A percentile compares a stretch with the other conserved stretches of the same genome.
These are phyloP conservation scores for Dimargaris verticillata DNA, from an alignment of 192 early-diverging fungal genomes.

Conservation along the genomic window DNA sequence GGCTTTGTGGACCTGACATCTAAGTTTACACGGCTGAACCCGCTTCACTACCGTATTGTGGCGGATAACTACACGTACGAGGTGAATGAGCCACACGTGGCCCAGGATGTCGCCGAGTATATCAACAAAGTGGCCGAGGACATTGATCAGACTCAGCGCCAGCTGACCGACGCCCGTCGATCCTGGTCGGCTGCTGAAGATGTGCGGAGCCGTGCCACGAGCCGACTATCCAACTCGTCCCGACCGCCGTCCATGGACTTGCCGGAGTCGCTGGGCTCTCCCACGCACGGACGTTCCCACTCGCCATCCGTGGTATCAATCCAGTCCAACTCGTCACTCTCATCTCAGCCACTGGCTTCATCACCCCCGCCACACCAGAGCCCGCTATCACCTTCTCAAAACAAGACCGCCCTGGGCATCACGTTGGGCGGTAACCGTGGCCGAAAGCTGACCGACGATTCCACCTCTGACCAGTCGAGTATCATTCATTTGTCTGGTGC, in stretches of 20 bases:
- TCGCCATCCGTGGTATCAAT: neutral
- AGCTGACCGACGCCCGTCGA: constrained; percentile 3
- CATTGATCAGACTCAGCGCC: constrained; percentile 31
- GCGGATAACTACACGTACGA: constrained; percentile 78
- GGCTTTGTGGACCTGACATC: constrained; percentile 59
- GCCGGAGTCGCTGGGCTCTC: neutral
- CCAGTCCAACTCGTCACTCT: neutral
- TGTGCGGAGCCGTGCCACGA: constrained; percentile 6
- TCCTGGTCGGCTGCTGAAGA: neutral
- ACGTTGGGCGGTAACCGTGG: constrained; percentile 8
- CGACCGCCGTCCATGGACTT: neutral
- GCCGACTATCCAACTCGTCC: neutral
- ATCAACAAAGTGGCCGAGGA: constrained; percentile 55
- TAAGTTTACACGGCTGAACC: constrained; percentile 47
- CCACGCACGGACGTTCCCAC: neutral
- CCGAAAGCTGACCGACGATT: constrained; percentile 12
- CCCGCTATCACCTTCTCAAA: neutral
- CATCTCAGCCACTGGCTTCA: neutral
- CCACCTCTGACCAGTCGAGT: constrained; percentile 11
- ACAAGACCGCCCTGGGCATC: neutral
- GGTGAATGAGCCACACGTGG: constrained; percentile 55
- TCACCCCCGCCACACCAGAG: neutral
- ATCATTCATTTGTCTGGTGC: constrained; percentile 6
- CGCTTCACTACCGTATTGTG: constrained; percentile 51
- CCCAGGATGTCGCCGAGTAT: constrained; percentile 60